Percentiles rank a stretch among this genome's conserved stretches.
These are phyloP conservation scores for Cerrena zonata DNA, from an alignment of 1,284 basidiomycete species.

Conservation along the genomic window DNA sequence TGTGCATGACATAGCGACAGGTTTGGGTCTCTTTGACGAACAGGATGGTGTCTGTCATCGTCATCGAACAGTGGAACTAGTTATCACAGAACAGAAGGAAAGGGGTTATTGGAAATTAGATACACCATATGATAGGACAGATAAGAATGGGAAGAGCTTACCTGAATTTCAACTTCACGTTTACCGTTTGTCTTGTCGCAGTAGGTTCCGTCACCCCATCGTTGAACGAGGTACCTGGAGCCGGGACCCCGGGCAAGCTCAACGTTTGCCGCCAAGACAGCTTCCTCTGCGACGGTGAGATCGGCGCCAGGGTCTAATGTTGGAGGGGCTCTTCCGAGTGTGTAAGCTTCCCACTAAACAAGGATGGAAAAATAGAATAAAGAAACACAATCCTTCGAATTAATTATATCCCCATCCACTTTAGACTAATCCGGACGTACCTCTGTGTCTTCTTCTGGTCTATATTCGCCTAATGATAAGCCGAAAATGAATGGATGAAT, in stretches of 20 bases:
- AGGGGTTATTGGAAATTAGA: constrained; percentile 1
- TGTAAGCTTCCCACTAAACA: constrained; percentile 84
- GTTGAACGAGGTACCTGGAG: constrained; percentile 86
- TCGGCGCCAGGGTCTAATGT: constrained; percentile 56
- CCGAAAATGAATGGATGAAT: background rate
- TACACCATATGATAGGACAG: background rate
- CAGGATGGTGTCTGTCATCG: constrained; percentile 77
- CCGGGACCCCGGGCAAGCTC: constrained; percentile 71
- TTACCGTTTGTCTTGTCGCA: constrained; percentile 86
- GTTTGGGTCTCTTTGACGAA: constrained; percentile 89
- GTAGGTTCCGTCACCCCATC: constrained; percentile 83
- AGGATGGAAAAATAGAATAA: constrained; percentile 4
- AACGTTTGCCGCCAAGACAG: constrained; percentile 56
- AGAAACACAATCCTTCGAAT: constrained; percentile 18
- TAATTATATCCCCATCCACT: constrained; percentile 7
- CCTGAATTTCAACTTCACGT: constrained; percentile 90
- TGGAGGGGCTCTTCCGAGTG: constrained; percentile 66
- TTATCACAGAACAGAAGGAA: background rate
- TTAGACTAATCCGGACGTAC: constrained; percentile 34
- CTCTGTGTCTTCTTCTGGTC: constrained; percentile 76
- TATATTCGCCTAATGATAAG: constrained; percentile 50
- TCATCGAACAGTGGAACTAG: constrained; percentile 92
- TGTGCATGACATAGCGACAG: constrained; percentile 85
- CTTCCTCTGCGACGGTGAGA: constrained; percentile 60
- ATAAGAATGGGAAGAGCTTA: constrained; percentile 26